phyloP scores from a whole-genome alignment of 352 stramenopile genomes.

The Pythium dissimile region DNA sequence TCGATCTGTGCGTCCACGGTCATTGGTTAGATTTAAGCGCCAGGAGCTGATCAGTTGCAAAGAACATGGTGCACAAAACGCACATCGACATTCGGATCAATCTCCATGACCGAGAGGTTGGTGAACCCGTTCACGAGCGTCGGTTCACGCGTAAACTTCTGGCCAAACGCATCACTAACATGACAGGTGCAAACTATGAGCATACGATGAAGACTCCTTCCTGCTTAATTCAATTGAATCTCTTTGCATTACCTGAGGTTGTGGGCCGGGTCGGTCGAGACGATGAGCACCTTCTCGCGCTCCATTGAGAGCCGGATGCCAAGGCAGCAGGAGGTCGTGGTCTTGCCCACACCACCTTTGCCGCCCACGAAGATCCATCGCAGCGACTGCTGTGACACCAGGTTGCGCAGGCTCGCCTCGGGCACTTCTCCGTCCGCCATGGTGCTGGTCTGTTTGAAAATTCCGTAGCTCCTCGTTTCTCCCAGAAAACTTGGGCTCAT shows the following conservation, averaged over 20 bases:
- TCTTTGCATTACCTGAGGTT: slow-evolving; percentile 86
- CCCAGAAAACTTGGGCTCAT: no score
- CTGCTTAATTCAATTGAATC: background rate
- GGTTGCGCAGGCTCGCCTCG: slow-evolving; percentile 88
- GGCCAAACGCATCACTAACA: slow-evolving; percentile 95
- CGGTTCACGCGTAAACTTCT: slow-evolving; percentile 98
- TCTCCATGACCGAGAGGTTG: slow-evolving; percentile 99
- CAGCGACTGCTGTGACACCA: slow-evolving; percentile 86
- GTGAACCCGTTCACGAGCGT: slow-evolving; percentile 97
- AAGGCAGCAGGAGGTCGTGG: slow-evolving; percentile 98
- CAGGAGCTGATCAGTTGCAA: no score
- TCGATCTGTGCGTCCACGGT: slow-evolving; percentile 44
- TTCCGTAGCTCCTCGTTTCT: background rate
- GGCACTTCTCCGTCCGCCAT: slow-evolving; percentile 51
- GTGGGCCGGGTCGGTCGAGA: slow-evolving; percentile 99
- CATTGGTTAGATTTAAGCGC: no score
- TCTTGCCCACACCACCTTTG: slow-evolving; percentile 95
- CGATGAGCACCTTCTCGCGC: slow-evolving; percentile 95
- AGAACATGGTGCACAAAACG: slow-evolving; percentile 4
- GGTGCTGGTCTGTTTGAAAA: no score
- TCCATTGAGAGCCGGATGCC: slow-evolving; percentile 90
- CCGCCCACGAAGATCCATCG: slow-evolving; percentile 96
- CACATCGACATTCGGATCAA: slow-evolving; percentile 92
- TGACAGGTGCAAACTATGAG: background rate
- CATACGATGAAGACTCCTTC: no score